Percentiles rank a stretch among this genome's conserved stretches.
phyloP scores from a whole-genome alignment of 2,329 filamentous ascomycete genomes.

The Nemania abortiva region DNA sequence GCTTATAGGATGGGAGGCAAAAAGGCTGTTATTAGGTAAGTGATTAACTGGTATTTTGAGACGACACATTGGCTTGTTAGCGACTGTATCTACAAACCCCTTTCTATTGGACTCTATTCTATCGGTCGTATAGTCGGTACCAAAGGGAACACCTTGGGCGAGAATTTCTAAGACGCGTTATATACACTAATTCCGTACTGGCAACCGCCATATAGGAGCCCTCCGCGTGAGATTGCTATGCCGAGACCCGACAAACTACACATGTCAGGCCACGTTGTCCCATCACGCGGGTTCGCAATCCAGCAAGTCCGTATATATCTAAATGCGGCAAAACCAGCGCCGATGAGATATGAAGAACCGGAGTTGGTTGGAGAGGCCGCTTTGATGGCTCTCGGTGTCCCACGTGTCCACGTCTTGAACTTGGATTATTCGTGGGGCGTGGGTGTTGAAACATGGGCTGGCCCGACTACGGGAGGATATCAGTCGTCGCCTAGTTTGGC shows the following conservation, averaged over 20 bases:
- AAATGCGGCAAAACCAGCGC: not conserved
- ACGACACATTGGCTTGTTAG: not conserved
- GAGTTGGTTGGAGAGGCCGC: slow-evolving; percentile 3
- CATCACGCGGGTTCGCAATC: not conserved
- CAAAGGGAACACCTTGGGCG: not conserved
- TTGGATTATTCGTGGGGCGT: slow-evolving; percentile 16
- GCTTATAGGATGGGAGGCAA: slow-evolving; percentile 4
- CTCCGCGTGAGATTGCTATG: not conserved
- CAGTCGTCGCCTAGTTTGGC: not conserved
- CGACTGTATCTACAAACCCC: not conserved
- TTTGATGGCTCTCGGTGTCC: not conserved
- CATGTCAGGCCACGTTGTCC: slow-evolving; percentile 9
- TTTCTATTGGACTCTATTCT: not conserved
- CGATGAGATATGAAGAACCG: not conserved
- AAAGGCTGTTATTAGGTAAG: slow-evolving; percentile 18
- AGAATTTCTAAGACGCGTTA: not conserved
- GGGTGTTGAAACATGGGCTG: slow-evolving; percentile 10
- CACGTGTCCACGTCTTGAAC: not conserved
- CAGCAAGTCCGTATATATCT: slow-evolving; percentile 19
- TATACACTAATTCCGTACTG: not conserved
- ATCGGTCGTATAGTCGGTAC: not conserved
- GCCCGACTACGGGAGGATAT: not conserved
- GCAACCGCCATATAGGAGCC: not conserved
- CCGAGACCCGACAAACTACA: not conserved
- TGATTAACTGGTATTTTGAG: not conserved